Evolutionary conservation across 768 basidiomycete genomes (phyloP), one percentile per base, ranked within the genome.

Genomic region (Pisolithus orientalis): DNA sequence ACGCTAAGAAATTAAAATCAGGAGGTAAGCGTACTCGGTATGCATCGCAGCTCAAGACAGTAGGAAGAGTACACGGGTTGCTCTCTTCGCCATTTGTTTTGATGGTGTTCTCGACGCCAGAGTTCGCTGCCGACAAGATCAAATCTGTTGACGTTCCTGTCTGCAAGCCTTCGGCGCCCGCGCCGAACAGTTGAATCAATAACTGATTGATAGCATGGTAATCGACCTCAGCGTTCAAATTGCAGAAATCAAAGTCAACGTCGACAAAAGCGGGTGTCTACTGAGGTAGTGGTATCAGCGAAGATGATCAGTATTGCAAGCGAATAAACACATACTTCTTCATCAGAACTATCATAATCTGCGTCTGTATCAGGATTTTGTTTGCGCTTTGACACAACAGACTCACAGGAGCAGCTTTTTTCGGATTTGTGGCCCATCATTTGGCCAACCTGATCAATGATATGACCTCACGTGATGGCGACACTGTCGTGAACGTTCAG

Each of bases 41-140:
- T 7, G 75, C 66, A 52, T 80, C 76, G 71, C 93, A 77, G 64
- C 95, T 91, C 24, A 97, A 64, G 42, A 90, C 87, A 6, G 88
- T 92, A 49, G 96, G 69, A 40, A 94, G 72, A 2, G 92, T 93
- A 62, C 86, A 94, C 9, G 95, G 94, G 70, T 96, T 94, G 3
- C 47, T 61, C 5, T 59, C 65, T 8, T 61, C 59, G 27, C 67
- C 65, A n/a, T 98, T 94, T 10, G 88, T 90, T 72, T 97, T 97
- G 61, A 97, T 84, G 0, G 90, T 92, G 32, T 88, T 89, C 17
- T 95, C 95, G 5, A 94, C 80, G 0, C 79, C 66, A 2, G 83
- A 82, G 64, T 94, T 89, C 10, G 86, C 82, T 58, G 91, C 87
- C 1, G 77, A 71, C 14, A 94, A 68, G 14, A 97, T 80, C 27